Base-by-base conservation (phyloP, 2,329 filamentous ascomycete species). In the Xylaria sp. region DNA sequence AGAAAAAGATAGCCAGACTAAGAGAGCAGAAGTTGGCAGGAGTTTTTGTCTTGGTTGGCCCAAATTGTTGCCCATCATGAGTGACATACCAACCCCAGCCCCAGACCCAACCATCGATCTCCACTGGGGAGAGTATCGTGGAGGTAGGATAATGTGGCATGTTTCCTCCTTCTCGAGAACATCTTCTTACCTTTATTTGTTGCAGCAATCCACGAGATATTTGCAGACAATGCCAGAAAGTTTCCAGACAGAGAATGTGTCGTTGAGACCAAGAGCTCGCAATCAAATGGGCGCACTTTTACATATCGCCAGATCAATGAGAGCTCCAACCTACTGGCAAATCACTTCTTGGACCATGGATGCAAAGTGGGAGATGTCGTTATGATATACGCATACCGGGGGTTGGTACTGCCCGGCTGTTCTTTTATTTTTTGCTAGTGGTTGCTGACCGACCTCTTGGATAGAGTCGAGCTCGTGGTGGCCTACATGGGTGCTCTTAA, bases 271-370 rank as follows among this genome's bases (percentile, higher is more conserved):
- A 11, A 25, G 50, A 38, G 7, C 50, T 5, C 50, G 25, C n/a
- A 11, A 38, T 11, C n/a, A 5, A 5, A 29, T 9, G 5, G 39
- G 20, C 85, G 92, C 69, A 81, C 80, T 55, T 97, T 96, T 79
- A 95, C 90, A 31, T 98, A 97, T 79, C 84, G 84, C 72, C 92
- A 97, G 74, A 97, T 97, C 76, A 86, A 94, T 75, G 91, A 97
- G 81, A 90, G 90, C 0, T 91, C 92, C 27, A 96, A 96, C 77
- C 84, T 88, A 25, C 79, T 97, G 6, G 92, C 93, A 25, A 90
- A 97, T 79, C 87, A 96, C 76, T 84, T 97, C 31, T 86, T 91
- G 62, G 84, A 90, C 59, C 85, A 88, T 73, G 94, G 94, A 64
- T 84, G 93, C 69, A 84, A 89, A 66, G 84, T 89, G 71, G 94